These are phyloP conservation scores for Claviceps arundinis DNA, from an alignment of 2,329 filamentous ascomycete genomes.

Conservation along the genomic window DNA sequence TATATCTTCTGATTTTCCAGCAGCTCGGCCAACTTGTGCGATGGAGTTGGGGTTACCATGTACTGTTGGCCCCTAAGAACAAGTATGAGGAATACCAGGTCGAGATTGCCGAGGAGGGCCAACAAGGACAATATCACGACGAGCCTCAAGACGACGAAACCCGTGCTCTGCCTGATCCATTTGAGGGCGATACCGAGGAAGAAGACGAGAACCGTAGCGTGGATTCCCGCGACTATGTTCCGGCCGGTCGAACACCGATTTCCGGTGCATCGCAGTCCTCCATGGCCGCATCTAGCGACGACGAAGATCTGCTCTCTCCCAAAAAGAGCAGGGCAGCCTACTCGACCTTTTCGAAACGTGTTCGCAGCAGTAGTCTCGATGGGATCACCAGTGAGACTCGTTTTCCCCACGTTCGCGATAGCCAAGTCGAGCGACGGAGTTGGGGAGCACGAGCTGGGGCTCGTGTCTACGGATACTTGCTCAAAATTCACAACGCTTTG, in stretches of 20 bases:
- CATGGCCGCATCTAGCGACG: slow-evolving; percentile 35
- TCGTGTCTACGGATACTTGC: slow-evolving; percentile 11
- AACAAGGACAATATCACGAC: slow-evolving; percentile 37
- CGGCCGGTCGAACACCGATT: slow-evolving; percentile 42
- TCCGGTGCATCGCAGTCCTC: slow-evolving; percentile 36
- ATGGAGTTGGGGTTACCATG: slow-evolving; percentile 97
- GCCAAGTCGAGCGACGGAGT: slow-evolving; percentile 23
- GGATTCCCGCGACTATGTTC: slow-evolving; percentile 37
- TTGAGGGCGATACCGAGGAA: slow-evolving; percentile 25
- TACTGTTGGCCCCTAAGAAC: slow-evolving; percentile 76
- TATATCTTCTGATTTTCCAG: slow-evolving; percentile 95
- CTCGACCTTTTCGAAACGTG: slow-evolving; percentile 13
- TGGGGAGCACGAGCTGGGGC: slow-evolving; percentile 17
- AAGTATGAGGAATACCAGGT: slow-evolving; percentile 53
- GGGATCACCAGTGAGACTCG: slow-evolving; percentile 39
- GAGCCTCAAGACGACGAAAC: slow-evolving; percentile 29
- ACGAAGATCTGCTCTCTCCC: slow-evolving; percentile 19
- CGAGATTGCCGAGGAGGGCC: slow-evolving; percentile 41
- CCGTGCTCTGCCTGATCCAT: slow-evolving; percentile 27
- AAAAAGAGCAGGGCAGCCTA: slow-evolving; percentile 18
- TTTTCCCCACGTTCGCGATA: slow-evolving; percentile 43
- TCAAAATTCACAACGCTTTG: slow-evolving; percentile 22
- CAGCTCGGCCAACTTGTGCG: slow-evolving; percentile 88
- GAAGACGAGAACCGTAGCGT: slow-evolving; percentile 23
- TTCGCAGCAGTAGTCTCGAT: slow-evolving; percentile 17